Conservation (phyloP, 129 eudicot genomes). For the Logfia minima region DNA sequence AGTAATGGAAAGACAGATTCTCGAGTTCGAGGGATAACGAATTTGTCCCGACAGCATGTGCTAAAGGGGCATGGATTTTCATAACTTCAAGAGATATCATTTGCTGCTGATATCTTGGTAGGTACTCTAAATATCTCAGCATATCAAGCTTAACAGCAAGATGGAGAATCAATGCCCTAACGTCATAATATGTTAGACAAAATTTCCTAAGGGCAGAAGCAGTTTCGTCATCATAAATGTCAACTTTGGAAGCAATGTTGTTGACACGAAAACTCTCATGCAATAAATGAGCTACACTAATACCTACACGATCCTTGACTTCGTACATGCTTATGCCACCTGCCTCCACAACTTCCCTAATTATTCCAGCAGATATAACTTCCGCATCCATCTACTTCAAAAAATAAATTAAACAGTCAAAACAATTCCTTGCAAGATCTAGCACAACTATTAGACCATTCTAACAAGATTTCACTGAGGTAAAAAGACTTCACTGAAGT, state of each 20-base stretch:
- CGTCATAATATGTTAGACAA: conserved; percentile 87
- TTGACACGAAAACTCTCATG: conserved; percentile 79
- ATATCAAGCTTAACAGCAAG: conserved; percentile 81
- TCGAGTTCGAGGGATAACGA: conserved; percentile 73
- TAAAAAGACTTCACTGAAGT: too few species aligned
- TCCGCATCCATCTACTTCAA: conserved; percentile 87
- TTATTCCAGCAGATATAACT: conserved; percentile 79
- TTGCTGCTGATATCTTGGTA: conserved; percentile 83
- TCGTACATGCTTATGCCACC: conserved; percentile 56
- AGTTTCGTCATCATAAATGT: conserved; percentile 64
- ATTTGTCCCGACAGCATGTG: conserved; percentile 78
- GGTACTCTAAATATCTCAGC: conserved; percentile 79
- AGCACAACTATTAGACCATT: background rate
- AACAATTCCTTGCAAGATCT: background rate
- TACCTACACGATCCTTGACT: conserved; percentile 67
- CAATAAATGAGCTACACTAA: conserved; percentile 69
- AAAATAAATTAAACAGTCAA: background rate
- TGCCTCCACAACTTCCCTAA: conserved; percentile 71
- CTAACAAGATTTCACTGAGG: background rate
- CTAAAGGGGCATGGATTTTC: conserved; percentile 91
- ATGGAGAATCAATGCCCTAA: conserved; percentile 78
- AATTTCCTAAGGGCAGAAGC: conserved; percentile 79
- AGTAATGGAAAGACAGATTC: conserved; percentile 73
- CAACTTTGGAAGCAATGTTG: conserved; percentile 57
- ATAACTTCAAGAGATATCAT: conserved; percentile 71